Conservation (phyloP, 305 asterid genomes). For the Plantago rigida region DNA sequence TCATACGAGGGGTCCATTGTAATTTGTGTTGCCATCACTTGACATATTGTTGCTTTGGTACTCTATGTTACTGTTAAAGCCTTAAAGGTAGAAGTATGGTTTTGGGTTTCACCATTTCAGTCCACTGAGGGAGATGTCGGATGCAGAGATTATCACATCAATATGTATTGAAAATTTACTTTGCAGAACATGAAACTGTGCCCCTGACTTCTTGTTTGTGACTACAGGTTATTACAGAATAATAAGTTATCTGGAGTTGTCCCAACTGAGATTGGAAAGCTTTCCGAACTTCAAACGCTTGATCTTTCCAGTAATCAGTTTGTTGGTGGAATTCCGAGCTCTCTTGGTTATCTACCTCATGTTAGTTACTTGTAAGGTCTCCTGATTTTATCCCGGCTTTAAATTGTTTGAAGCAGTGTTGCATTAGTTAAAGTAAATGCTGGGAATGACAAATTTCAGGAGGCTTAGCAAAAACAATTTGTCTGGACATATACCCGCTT, state of each 20-base stretch:
- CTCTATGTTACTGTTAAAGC: too few species aligned
- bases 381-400: background rate
- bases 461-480: conserved; percentile 73
- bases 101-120: too few species aligned
- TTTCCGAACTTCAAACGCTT: conserved; percentile 57
- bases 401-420: conserved; percentile 6
- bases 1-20: too few species aligned
- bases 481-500: conserved; percentile 64
- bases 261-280: conserved; percentile 73
- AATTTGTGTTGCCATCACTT: too few species aligned
- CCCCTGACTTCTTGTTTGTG: conserved; percentile 3
- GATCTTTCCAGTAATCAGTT: conserved; percentile 78
- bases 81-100: too few species aligned
- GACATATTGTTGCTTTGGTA: too few species aligned
- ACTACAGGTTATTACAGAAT: conserved; percentile 63
- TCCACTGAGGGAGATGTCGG: background rate
- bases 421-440: conserved; percentile 21
- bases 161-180: background rate
- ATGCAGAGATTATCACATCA: too few species aligned
- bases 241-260: conserved; percentile 55
- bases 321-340: conserved; percentile 63
- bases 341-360: conserved; percentile 47
- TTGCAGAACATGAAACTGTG: background rate
- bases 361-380: conserved; percentile 62
- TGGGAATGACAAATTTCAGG: conserved; percentile 39